Conservation (phyloP, 495 filamentous ascomycete genomes). For the Penicillium mononematosum region DNA sequence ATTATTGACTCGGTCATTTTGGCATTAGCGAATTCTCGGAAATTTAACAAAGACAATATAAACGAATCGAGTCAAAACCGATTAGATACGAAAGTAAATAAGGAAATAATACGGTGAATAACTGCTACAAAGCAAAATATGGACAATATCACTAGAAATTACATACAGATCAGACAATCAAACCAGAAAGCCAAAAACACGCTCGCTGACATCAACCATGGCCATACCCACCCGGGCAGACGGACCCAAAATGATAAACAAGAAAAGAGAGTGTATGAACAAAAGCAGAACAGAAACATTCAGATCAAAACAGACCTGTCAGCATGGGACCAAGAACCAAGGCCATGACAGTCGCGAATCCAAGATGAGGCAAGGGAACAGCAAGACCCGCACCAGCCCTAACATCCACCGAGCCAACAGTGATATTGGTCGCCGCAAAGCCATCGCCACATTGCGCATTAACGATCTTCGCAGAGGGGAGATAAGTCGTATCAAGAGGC, state of each 20-base stretch:
- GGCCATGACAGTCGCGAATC: not conserved
- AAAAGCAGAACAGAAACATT: not conserved
- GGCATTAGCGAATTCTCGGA: not conserved
- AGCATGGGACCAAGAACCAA: not conserved
- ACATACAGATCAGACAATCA: constrained; percentile 2
- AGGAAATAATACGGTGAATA: not conserved
- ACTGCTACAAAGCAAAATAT: constrained; percentile 6
- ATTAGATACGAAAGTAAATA: not conserved
- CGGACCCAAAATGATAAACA: constrained; percentile 10
- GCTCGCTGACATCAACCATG: constrained; percentile 30
- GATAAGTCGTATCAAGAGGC: constrained; percentile 58
- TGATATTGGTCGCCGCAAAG: constrained; percentile 62
- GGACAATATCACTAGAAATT: constrained; percentile 10
- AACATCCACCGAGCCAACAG: constrained; percentile 31
- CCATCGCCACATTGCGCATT: constrained; percentile 62
- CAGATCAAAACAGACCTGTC: not conserved
- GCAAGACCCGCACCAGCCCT: constrained; percentile 18
- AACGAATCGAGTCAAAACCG: not conserved
- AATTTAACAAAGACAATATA: not conserved
- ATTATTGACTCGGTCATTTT: not conserved
- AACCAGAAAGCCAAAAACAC: constrained; percentile 11
- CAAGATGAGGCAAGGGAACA: constrained; percentile 5
- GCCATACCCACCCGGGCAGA: constrained; percentile 11
- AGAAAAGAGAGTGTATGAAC: constrained; percentile 12
- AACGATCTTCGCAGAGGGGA: constrained; percentile 60